Conservation (phyloP, 768 basidiomycete species). For the Amanita pallidorosea region DNA sequence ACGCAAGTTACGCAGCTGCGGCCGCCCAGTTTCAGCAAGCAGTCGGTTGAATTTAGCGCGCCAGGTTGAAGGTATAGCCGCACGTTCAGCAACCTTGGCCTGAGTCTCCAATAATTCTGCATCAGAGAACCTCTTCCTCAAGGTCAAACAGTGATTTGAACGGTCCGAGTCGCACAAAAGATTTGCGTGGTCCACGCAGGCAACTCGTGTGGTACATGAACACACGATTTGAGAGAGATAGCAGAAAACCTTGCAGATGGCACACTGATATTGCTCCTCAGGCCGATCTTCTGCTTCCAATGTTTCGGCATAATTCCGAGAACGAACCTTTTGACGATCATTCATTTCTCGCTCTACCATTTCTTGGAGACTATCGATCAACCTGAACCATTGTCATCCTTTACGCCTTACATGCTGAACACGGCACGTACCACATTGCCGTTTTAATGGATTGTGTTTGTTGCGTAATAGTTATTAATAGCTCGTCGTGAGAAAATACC, state of each 20-base stretch:
- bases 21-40: slow-evolving; percentile 58
- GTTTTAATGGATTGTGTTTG: slow-evolving; percentile 89
- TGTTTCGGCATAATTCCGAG: slow-evolving; percentile 50
- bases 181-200: slow-evolving; percentile 78
- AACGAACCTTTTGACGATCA: slow-evolving; percentile 53
- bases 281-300: slow-evolving; percentile 72
- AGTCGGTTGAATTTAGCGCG: slow-evolving; percentile 54
- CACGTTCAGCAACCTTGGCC: slow-evolving; percentile 56
- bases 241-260: slow-evolving; percentile 86
- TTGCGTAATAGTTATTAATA: slow-evolving; percentile 95
- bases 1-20: slow-evolving; percentile 66
- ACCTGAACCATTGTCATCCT: slow-evolving; percentile 35
- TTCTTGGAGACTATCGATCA: slow-evolving; percentile 72
- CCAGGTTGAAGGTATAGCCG: slow-evolving; percentile 70
- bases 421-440: slow-evolving; percentile 67
- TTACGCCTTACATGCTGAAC: not conserved
- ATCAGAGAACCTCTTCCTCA: slow-evolving; percentile 79
- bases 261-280: slow-evolving; percentile 95
- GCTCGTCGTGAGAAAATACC: slow-evolving; percentile 97
- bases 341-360: slow-evolving; percentile 82
- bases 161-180: slow-evolving; percentile 54
- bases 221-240: slow-evolving; percentile 92
- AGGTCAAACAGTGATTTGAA: slow-evolving; percentile 31
- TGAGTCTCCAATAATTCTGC: slow-evolving; percentile 62
- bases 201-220: slow-evolving; percentile 64